Evolutionary conservation across 2,329 filamentous ascomycete species (phyloP), one percentile per base, ranked within the genome.

Genomic region (Diatrype stigma): DNA sequence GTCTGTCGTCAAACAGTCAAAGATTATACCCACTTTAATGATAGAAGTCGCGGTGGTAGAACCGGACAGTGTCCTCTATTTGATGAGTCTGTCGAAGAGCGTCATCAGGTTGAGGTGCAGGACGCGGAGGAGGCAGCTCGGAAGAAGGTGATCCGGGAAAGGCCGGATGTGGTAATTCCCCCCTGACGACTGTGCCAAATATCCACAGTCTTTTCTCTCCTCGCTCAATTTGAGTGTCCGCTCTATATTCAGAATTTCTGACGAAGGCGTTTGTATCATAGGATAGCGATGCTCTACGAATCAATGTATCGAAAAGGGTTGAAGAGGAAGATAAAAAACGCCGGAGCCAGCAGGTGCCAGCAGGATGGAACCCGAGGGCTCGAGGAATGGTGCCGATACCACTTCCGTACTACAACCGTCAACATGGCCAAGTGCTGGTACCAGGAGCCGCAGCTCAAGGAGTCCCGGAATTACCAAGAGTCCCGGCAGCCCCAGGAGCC

Each of bases 11-110:
- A 85, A 59, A 80, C 81, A 1, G 80, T 77, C 51, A 55, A 34
- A 2, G 70, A 79, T 50, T 94, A 95, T 61, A 58, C 73, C 0
- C 90, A 95, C 67, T 95, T 95, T 61, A 73, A 85, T 52, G 78
- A 86, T 48, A 12, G 51, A 0, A 51, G 22, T 1, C 63, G 73
- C 45, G 78, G 77, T 12, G 77, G 78, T 1, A 77, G 73, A 51
- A 46, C 45, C 0, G 77, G 76, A 1, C 81, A 80, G 53, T 93
- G 89, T 55, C 82, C 84, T 1, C 70, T 92, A 0, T 88, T 87
- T 57, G 88, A 92, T 46, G 26, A 30, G 26, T 76, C 75, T 42
- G 70, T 71, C 4, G 78, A 85, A 56, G 64, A 75, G 42, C 78
- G 84, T 3, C 86, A 91, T 56, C 70, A 82, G 22, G 63, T 76